These are phyloP conservation scores for Garcia nutans DNA, from an alignment of 345 rosid species.

Conservation along the genomic window DNA sequence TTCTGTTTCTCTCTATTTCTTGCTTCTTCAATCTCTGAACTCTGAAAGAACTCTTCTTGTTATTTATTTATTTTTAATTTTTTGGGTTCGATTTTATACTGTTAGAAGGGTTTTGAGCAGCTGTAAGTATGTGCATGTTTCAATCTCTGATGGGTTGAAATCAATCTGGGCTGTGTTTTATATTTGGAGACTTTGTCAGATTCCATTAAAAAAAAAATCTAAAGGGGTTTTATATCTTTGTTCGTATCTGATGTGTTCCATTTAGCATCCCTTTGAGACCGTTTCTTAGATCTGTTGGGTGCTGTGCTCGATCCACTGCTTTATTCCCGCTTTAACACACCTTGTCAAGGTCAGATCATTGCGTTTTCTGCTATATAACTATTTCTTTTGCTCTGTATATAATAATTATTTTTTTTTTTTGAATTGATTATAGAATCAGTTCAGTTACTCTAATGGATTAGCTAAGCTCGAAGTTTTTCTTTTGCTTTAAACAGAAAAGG, in stretches of 20 bases:
- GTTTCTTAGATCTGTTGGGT: constrained; percentile 62
- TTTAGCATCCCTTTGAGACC: constrained; percentile 42
- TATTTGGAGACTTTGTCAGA: constrained; percentile 64
- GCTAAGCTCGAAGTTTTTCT: constrained; percentile 16
- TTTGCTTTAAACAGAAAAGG: constrained; percentile 13
- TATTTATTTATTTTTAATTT: neutral
- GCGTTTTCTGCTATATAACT: constrained; percentile 27
- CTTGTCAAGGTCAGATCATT: constrained; percentile 68
- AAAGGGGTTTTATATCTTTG: constrained; percentile 40
- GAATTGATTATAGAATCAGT: constrained; percentile 20
- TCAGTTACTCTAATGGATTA: constrained; percentile 11
- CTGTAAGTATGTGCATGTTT: constrained; percentile 45
- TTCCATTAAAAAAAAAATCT: constrained; percentile 34
- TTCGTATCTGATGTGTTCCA: constrained; percentile 63
- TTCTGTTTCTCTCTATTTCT: constrained; percentile 8
- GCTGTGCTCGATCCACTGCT: constrained; percentile 60
- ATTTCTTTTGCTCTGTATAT: constrained; percentile 11
- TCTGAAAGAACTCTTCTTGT: constrained; percentile 14
- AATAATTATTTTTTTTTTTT: constrained; percentile 7
- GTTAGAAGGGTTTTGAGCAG: constrained; percentile 23
- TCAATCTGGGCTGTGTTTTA: constrained; percentile 41
- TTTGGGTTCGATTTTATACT: neutral
- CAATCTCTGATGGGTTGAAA: constrained; percentile 35
- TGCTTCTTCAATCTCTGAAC: constrained; percentile 17
- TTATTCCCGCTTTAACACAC: constrained; percentile 36